These are phyloP conservation scores for Saccharum officinarum DNA, from an alignment of 176 grass and related monocot genomes.

Conservation along the genomic window DNA sequence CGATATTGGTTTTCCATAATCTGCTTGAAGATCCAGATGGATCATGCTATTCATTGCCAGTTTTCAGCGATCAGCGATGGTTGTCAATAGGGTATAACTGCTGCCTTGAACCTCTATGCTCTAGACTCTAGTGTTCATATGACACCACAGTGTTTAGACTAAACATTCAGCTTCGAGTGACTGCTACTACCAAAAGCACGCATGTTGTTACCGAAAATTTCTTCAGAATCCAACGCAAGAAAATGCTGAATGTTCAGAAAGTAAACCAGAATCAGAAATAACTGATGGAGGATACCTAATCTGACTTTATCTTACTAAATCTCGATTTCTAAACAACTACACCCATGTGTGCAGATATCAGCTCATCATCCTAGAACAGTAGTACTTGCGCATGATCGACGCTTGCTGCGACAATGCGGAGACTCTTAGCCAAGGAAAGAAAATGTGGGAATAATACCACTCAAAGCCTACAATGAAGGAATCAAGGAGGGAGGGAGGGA, in stretches of 20 bases:
- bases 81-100: too few species aligned
- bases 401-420: too few species aligned
- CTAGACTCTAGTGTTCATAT: neutral
- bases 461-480: too few species aligned
- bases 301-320: neutral
- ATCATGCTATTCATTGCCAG: neutral
- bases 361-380: neutral
- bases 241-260: neutral
- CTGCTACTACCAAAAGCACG: neutral
- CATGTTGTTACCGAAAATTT: too few species aligned
- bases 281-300: neutral
- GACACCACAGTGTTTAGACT: neutral
- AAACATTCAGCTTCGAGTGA: neutral
- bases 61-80: neutral
- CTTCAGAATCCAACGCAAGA: too few species aligned
- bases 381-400: too few species aligned
- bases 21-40: neutral
- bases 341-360: neutral
- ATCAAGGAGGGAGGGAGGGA: too few species aligned
- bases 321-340: neutral
- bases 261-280: neutral
- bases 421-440: too few species aligned
- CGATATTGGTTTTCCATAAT: neutral
- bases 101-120: too few species aligned
- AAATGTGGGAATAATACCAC: too few species aligned